Evolutionary conservation across 441 rosid genomes (phyloP).

Genomic region (Eutrema salsugineum): DNA sequence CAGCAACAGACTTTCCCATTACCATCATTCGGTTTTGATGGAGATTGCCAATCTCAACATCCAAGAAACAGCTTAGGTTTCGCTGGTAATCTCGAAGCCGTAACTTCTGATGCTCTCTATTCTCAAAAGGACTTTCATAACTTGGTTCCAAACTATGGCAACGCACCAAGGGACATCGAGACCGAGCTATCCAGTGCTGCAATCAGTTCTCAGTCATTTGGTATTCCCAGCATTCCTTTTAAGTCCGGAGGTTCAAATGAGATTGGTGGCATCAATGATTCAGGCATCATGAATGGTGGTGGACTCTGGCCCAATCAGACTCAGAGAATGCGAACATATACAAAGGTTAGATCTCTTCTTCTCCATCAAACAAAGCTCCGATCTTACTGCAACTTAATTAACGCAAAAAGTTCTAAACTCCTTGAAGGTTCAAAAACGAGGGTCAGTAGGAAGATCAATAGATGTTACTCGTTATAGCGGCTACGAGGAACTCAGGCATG

Average conservation of each 20-base stretch:
- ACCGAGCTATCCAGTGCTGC: constrained; percentile 90
- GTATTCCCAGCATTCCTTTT: constrained; percentile 71
- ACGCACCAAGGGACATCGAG: constrained; percentile 72
- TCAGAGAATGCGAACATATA: constrained; percentile 87
- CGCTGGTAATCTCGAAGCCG: constrained; percentile 50
- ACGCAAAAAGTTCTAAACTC: constrained; percentile 7
- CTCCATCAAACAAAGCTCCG: background rate
- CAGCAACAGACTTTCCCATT: constrained; percentile 61
- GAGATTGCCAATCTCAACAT: constrained; percentile 73
- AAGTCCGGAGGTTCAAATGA: constrained; percentile 78
- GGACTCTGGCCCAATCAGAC: constrained; percentile 87
- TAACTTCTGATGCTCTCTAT: constrained; percentile 69
- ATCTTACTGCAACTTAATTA: background rate
- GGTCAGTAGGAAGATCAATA: constrained; percentile 95
- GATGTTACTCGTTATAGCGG: constrained; percentile 83
- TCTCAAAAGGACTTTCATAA: constrained; percentile 85
- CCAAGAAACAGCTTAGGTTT: constrained; percentile 60
- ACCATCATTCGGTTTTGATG: constrained; percentile 70
- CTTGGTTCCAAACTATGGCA: constrained; percentile 71
- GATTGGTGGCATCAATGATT: constrained; percentile 54
- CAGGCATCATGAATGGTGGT: constrained; percentile 62
- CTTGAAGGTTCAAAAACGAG: constrained; percentile 91
- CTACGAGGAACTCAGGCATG: constrained; percentile 86
- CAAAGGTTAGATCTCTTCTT: constrained; percentile 56
- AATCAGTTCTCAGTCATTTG: constrained; percentile 89